phyloP scores from a whole-genome alignment of 2,329 filamentous ascomycete genomes.

The Colletotrichum sojae region DNA sequence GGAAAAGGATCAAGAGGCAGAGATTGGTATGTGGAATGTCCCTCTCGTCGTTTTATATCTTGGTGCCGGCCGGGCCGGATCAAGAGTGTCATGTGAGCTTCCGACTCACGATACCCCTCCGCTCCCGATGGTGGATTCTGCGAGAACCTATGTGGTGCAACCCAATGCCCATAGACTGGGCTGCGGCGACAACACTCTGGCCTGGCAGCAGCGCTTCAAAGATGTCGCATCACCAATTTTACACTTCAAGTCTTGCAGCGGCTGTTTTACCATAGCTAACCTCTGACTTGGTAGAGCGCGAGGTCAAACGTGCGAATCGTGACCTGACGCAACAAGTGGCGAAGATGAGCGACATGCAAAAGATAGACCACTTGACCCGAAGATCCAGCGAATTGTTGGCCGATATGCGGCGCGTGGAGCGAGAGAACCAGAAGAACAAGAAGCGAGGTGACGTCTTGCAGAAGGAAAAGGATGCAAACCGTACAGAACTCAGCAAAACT shows the following conservation, averaged over 20 bases:
- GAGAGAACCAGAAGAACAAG: slow-evolving; percentile 95
- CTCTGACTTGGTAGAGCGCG: slow-evolving; percentile 76
- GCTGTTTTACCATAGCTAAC: slow-evolving; percentile 45
- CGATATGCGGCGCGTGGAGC: slow-evolving; percentile 95
- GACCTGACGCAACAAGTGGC: slow-evolving; percentile 90
- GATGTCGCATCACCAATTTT: not conserved
- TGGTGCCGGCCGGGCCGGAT: slow-evolving; percentile 28
- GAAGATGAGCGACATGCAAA: slow-evolving; percentile 92
- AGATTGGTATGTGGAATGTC: slow-evolving; percentile 78
- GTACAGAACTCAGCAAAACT: slow-evolving; percentile 91
- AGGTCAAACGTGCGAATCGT: slow-evolving; percentile 93
- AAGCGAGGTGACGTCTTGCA: slow-evolving; percentile 94
- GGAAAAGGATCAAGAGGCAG: slow-evolving; percentile 94
- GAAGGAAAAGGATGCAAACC: slow-evolving; percentile 94
- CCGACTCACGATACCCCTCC: slow-evolving; percentile 23
- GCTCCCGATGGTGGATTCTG: not conserved
- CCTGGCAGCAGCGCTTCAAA: not conserved
- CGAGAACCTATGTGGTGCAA: slow-evolving; percentile 5
- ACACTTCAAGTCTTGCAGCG: slow-evolving; percentile 18
- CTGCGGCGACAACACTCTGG: not conserved
- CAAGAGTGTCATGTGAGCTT: slow-evolving; percentile 37
- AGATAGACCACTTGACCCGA: slow-evolving; percentile 90
- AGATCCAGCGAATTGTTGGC: slow-evolving; percentile 92
- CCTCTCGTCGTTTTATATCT: slow-evolving; percentile 30
- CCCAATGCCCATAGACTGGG: not conserved